Evolutionary conservation across 345 rosid genomes (phyloP), one percentile per base, ranked within the genome.

Genomic region (Noccaea bulbosa): DNA sequence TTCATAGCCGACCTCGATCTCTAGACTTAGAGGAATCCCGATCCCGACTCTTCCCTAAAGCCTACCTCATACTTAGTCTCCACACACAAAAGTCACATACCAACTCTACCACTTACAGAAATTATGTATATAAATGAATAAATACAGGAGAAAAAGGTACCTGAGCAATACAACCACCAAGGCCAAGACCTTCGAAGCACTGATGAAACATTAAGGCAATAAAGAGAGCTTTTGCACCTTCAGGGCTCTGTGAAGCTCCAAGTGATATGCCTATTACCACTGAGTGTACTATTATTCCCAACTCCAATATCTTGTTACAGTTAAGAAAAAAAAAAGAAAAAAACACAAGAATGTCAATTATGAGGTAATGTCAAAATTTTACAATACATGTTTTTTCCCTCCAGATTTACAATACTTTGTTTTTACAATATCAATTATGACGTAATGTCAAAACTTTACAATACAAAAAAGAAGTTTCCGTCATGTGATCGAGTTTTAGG

Each of bases 241-340:
- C 65, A 5, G 85, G 82, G 39, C 78, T 81, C 63, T 74, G 75
- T 3, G 93, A 88, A 1, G 86, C 86, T 43, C 93, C 93, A 10
- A 83, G 43, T 4, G 90, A 83, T 1, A 84, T 75, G 12, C 93
- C 93, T 38, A 84, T 86, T 5, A 84, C 78, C 43, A 86, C 84
- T 0, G 93, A 88, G 59, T 86, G 93, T 16, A 86, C 90, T 15
- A 88, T 32, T 22, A 86, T 88, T 59, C 93, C 90, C 71, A 88
- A 1, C 67, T 88, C 93, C 49, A 88, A 62, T 1, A 88, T 88
- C 90, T 74, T 17, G 20, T 17, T 17, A 17, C 20, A 17, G 8
- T 40, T 60, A 11, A 1, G 10, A 27, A 7, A 39, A 20, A 14
- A 4, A 11, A 27, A 11, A 4, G 1, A 24, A 53, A 27, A 16